phyloP scores from a whole-genome alignment of 2,329 filamentous ascomycete species.

The Microascus cirrosus region DNA sequence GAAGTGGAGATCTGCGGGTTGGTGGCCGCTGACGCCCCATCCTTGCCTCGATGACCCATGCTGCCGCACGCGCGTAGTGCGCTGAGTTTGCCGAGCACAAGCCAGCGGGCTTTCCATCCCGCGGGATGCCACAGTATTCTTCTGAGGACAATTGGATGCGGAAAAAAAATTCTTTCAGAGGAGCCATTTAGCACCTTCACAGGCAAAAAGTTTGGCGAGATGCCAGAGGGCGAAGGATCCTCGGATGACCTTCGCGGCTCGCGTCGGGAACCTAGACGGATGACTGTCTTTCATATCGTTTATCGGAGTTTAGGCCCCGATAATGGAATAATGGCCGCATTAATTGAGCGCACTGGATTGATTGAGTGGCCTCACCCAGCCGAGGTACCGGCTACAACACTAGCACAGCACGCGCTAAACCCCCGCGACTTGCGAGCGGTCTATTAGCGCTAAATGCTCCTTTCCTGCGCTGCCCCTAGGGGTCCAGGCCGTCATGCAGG shows the following conservation, averaged over 20 bases:
- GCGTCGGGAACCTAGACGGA: no score
- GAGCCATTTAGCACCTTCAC: background rate
- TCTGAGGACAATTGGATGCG: background rate
- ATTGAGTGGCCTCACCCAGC: background rate
- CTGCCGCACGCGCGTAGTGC: background rate
- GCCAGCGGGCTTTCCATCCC: background rate
- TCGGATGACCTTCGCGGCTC: no score
- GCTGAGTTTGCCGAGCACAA: background rate
- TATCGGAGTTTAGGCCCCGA: background rate
- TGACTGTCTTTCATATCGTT: background rate
- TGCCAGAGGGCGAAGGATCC: no score
- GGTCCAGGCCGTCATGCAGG: background rate
- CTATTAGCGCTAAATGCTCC: background rate
- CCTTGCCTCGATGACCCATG: no score
- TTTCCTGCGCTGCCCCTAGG: background rate
- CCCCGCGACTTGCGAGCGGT: background rate
- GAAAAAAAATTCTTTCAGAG: background rate
- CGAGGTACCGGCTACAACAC: background rate
- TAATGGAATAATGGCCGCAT: background rate
- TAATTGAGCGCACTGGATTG: background rate
- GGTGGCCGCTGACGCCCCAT: no score
- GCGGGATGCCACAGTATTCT: background rate
- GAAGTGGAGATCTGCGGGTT: no score
- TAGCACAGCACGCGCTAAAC: background rate
- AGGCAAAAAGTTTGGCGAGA: no score